Evolutionary conservation across 306 rosid genomes (phyloP), one percentile per base, ranked within the genome.

Genomic region (Cucumis sativus): DNA sequence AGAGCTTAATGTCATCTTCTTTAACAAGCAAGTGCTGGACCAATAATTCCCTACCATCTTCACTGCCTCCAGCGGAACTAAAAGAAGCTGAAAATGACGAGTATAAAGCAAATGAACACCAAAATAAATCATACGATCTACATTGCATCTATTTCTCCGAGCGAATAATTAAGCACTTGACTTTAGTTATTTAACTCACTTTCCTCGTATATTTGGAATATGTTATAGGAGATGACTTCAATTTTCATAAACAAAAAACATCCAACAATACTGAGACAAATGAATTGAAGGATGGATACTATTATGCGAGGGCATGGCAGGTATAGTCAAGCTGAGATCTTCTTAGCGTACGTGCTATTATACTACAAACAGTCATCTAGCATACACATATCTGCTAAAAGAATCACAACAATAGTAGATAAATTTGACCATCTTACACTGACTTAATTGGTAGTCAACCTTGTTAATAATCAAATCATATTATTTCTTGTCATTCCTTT

Each of bases 1-100:
- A 85, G 45, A 94, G 89, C 80, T 87, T 90, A 77, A 80, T 85
- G 82, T 90, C 91, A 81, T 84, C 86, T 77, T 92, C 98, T 78
- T 90, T 90, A 59, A 94, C 89, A 82, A 94, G 92, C 85, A 94
- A 84, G 85, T 94, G 98, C 84, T 92, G 96, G 83, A 92, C 96
- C 93, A 92, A 81, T 76, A 94, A 78, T 84, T 91, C 98, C 85
- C 89, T 85, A 66, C 79, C 85, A 84, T 81, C 80, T 78, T 84
- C 88, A 75, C 82, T 80, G 76, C 75, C 75, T 79, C 87, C 67
- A 70, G 86, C 83, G 13, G 89, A 78, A 76, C 94, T 82, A 81
- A 82, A 83, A 3, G 88, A 84, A 77, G 93, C 98, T 94, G 96
- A 82, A 49, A 78, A 71, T 72, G 79, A 25, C 7, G 59, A 17